Conservation (phyloP, 106 monocot genomes). For the Cymbidium sinense region DNA sequence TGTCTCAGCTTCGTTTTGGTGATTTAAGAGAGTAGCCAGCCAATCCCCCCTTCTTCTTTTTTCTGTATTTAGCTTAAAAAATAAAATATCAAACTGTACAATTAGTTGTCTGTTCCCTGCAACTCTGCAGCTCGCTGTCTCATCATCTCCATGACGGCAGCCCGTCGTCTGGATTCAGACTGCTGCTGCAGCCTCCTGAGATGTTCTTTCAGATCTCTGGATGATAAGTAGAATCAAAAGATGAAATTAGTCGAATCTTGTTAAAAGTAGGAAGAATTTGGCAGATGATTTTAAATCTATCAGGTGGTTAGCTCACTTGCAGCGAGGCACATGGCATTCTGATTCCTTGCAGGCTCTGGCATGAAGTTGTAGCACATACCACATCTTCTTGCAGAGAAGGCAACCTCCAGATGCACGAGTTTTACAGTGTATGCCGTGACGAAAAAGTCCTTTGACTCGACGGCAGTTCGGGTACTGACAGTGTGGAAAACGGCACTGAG, state of each 20-base stretch:
- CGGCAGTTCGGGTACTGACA: slow-evolving; percentile 93
- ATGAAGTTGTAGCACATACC: slow-evolving; percentile 94
- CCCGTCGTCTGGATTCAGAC: slow-evolving; percentile 77
- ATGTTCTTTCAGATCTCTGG: slow-evolving; percentile 81
- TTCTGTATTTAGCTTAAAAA: background rate
- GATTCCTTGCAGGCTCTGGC: slow-evolving; percentile 89
- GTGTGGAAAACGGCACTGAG: slow-evolving; percentile 61
- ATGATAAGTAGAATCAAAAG: background rate
- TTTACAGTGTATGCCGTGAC: slow-evolving; percentile 76
- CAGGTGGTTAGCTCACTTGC: slow-evolving; percentile 41
- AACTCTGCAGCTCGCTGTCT: slow-evolving; percentile 75
- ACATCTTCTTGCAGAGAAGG: slow-evolving; percentile 82
- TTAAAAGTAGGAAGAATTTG: background rate
- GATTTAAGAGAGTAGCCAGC: background rate
- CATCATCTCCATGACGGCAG: slow-evolving; percentile 94
- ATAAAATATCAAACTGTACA: slow-evolving; percentile 12
- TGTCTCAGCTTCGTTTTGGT: background rate
- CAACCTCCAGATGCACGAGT: slow-evolving; percentile 76
- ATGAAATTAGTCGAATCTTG: background rate
- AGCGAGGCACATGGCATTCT: slow-evolving; percentile 77
- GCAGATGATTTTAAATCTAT: background rate
- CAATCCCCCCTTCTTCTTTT: background rate
- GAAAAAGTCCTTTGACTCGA: slow-evolving; percentile 89
- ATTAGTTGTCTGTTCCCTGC: slow-evolving; percentile 35
- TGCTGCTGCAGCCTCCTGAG: slow-evolving; percentile 73